Conservation (phyloP, 768 basidiomycete species). For the Coprinellus aureogranulatus region DNA sequence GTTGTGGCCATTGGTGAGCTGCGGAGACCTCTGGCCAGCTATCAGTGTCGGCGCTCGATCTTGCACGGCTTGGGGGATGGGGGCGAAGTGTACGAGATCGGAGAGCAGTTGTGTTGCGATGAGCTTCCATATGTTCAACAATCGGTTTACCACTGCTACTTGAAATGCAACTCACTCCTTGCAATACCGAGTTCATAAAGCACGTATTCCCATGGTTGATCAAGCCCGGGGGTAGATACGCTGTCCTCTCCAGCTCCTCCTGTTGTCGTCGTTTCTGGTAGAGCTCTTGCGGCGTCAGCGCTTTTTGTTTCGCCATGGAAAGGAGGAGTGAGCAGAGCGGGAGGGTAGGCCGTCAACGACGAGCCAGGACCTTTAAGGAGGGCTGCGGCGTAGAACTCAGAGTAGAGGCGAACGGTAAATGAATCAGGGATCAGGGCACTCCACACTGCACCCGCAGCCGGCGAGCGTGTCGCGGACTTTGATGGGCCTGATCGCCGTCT, state of each 20-base stretch:
- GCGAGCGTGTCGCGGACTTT: too few relatives aligned
- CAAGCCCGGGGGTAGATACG: constrained; percentile 69
- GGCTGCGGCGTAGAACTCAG: too few relatives aligned
- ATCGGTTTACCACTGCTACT: not conserved
- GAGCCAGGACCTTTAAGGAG: too few relatives aligned
- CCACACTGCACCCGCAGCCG: too few relatives aligned
- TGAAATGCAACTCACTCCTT: constrained; percentile 58
- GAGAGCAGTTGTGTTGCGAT: constrained; percentile 64
- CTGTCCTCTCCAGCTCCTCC: constrained; percentile 61
- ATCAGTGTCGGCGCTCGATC: constrained; percentile 37
- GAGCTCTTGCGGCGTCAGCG: constrained; percentile 60
- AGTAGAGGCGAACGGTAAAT: too few relatives aligned
- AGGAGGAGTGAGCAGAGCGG: too few relatives aligned
- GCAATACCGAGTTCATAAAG: constrained; percentile 94
- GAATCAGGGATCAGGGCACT: too few relatives aligned
- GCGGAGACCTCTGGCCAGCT: constrained; percentile 56
- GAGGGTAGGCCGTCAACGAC: too few relatives aligned
- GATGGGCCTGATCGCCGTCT: too few relatives aligned
- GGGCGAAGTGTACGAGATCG: constrained; percentile 54
- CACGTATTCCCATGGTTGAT: constrained; percentile 87
- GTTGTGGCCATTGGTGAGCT: constrained; percentile 65
- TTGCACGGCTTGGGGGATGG: constrained; percentile 43
- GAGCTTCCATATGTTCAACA: constrained; percentile 39
- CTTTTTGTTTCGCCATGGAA: constrained; percentile 60
- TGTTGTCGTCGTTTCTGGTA: constrained; percentile 55